Evolutionary conservation across 1,284 basidiomycete genomes (phyloP).

Genomic region (Tetrapyrgos nigripes): DNA sequence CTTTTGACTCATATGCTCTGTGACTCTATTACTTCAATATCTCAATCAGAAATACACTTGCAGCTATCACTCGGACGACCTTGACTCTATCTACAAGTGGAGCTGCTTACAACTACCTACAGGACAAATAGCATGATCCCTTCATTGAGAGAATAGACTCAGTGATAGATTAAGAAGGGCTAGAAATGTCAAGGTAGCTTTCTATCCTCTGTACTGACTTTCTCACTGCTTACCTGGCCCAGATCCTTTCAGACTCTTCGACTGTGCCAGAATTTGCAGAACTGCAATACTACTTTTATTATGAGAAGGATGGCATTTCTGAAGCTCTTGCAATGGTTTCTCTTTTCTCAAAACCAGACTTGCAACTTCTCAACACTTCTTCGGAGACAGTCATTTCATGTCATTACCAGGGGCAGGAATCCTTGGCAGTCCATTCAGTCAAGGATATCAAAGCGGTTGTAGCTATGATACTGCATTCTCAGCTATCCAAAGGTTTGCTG

Average conservation of each 20-base stretch:
- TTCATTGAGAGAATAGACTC: slow-evolving; percentile 35
- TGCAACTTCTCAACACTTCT: slow-evolving; percentile 6
- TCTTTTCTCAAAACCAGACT: slow-evolving; percentile 5
- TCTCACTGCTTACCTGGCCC: not conserved
- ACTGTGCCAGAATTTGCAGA: not conserved
- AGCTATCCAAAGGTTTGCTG: not conserved
- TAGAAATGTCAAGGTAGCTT: slow-evolving; percentile 34
- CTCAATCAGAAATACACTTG: slow-evolving; percentile 5
- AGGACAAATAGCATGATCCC: slow-evolving; percentile 34
- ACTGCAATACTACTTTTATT: not conserved
- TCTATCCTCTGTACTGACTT: slow-evolving; percentile 1
- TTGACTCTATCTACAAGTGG: no score
- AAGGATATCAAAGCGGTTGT: not conserved
- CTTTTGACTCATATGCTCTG: not conserved
- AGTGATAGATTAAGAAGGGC: slow-evolving; percentile 25
- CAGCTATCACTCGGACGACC: slow-evolving; percentile 9
- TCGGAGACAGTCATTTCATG: slow-evolving; percentile 10
- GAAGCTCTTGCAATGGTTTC: slow-evolving; percentile 15
- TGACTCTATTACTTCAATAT: slow-evolving; percentile 15
- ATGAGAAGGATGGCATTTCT: not conserved
- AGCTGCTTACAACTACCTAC: slow-evolving; percentile 35
- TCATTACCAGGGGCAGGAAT: not conserved
- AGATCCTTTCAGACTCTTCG: no score
- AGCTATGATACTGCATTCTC: not conserved
- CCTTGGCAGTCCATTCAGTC: not conserved